Percentiles rank a stretch among this genome's conserved stretches.
These are phyloP conservation scores for Linnemannia exigua DNA, from an alignment of 192 early-diverging fungal species.

Conservation along the genomic window DNA sequence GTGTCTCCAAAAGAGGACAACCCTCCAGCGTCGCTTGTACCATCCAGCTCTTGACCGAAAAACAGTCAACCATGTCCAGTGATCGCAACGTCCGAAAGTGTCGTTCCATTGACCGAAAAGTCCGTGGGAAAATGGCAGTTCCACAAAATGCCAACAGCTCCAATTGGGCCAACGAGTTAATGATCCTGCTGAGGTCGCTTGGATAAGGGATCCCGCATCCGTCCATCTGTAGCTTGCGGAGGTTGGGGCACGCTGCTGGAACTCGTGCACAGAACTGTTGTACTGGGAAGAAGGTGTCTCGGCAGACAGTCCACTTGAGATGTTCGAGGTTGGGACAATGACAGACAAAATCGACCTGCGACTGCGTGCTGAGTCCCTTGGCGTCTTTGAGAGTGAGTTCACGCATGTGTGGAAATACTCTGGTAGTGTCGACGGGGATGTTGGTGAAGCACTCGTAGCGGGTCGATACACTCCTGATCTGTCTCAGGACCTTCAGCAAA, in stretches of 20 bases:
- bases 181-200: slow-evolving; percentile 15
- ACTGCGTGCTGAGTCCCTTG: slow-evolving; percentile 4
- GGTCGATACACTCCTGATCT: background rate
- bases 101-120: slow-evolving; percentile 11
- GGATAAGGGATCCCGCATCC: slow-evolving; percentile 22
- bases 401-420: slow-evolving; percentile 21
- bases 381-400: slow-evolving; percentile 41
- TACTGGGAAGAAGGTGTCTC: slow-evolving; percentile 14
- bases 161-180: slow-evolving; percentile 15
- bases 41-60: slow-evolving; percentile 38
- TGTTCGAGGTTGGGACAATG: slow-evolving; percentile 25
- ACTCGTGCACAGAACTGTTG: slow-evolving; percentile 40
- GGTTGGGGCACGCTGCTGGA: slow-evolving; percentile 27
- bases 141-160: slow-evolving; percentile 23
- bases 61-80: slow-evolving; percentile 27
- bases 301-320: slow-evolving; percentile 37
- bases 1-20: slow-evolving; percentile 12
- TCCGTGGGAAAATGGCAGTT: slow-evolving; percentile 5
- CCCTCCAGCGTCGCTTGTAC: slow-evolving; percentile 23
- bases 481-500: slow-evolving; percentile 11
- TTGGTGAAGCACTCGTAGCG: slow-evolving; percentile 28
- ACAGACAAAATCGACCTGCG: slow-evolving; percentile 42
- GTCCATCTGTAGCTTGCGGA: slow-evolving; percentile 28
- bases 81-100: slow-evolving; percentile 26
- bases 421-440: background rate